Evolutionary conservation across 2,329 filamentous ascomycete species (phyloP), one percentile per base, ranked within the genome.

Genomic region (Talaromyces funiculosus): DNA sequence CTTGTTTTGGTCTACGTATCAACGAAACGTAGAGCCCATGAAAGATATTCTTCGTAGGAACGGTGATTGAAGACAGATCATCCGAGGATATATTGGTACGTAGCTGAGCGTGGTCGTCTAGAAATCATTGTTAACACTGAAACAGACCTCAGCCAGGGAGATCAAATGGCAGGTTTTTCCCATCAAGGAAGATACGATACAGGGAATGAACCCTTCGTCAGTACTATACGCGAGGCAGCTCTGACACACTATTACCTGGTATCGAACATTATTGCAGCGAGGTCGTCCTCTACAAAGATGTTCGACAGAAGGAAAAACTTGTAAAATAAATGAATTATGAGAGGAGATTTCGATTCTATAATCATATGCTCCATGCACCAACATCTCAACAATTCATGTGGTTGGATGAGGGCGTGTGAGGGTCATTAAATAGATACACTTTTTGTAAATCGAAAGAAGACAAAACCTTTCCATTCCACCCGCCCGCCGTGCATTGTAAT

Each of bases 291-390:
- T 43, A 9, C 4, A 14, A 24, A 43, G 20, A 12, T 24, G 18
- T 43, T 20, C n/a, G 12, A 43, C 14, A 5, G 20, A 31, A 10
- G 45, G 16, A 29, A 12, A 20, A 20, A 18, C 9, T 49, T 49
- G 24, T 33, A 20, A 33, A 51, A 10, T 9, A 35, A 45, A 57
- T 57, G 8, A 5, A 57, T 60, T 45, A 61, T 54, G 60, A 61
- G 60, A 57, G 60, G 60, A 61, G 60, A 61, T 61, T 51, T 58
- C 29, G 47, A 58, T 61, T 61, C 55, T 61, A 61, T 61, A 37
- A 61, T 61, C 60, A 61, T 61, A 61, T 61, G 53, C 60, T 61
- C 60, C 60, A 54, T 29, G 56, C 56, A 58, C 56, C 56, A 24
- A 53, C 51, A 47, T 53, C 47, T 22, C 33, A 54, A 53, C 49